phyloP scores from a whole-genome alignment of 257 asterid genomes.

The Lycium barbarum region DNA sequence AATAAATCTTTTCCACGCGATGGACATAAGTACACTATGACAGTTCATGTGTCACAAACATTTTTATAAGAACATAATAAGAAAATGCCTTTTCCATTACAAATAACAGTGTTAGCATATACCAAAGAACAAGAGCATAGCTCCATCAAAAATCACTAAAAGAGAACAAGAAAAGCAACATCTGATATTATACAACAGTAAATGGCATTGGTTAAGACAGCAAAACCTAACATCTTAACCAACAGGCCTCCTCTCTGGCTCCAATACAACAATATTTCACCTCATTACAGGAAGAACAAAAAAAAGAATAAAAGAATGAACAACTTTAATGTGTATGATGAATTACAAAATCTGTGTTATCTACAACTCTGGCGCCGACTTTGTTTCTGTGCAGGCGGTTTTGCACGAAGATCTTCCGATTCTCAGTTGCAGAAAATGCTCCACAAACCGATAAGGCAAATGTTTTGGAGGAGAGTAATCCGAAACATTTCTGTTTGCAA shows the following conservation, averaged over 20 bases:
- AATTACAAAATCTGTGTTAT: constrained; percentile 37
- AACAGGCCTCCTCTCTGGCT: constrained; percentile 33
- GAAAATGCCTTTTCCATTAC: neutral
- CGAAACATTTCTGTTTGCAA: neutral
- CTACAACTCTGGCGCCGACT: constrained; percentile 13
- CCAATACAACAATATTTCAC: constrained; percentile 21
- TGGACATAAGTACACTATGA: no score
- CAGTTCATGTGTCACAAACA: no score
- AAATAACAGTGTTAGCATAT: constrained; percentile 9
- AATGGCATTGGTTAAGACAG: constrained; percentile 18
- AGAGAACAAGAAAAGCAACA: neutral
- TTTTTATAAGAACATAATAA: neutral
- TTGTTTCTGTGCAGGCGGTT: constrained; percentile 7
- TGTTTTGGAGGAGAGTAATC: neutral
- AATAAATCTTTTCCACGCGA: no score
- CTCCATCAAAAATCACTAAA: constrained; percentile 5
- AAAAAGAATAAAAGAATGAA: constrained; percentile 39
- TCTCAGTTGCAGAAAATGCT: constrained; percentile 30
- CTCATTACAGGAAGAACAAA: constrained; percentile 1
- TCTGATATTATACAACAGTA: constrained; percentile 23
- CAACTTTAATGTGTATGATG: constrained; percentile 33
- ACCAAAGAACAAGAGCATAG: neutral
- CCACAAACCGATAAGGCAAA: neutral
- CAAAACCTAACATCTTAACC: constrained; percentile 30
- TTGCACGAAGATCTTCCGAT: neutral